These are phyloP conservation scores for Suillus weaverae DNA, from an alignment of 768 basidiomycete genomes.

Conservation along the genomic window DNA sequence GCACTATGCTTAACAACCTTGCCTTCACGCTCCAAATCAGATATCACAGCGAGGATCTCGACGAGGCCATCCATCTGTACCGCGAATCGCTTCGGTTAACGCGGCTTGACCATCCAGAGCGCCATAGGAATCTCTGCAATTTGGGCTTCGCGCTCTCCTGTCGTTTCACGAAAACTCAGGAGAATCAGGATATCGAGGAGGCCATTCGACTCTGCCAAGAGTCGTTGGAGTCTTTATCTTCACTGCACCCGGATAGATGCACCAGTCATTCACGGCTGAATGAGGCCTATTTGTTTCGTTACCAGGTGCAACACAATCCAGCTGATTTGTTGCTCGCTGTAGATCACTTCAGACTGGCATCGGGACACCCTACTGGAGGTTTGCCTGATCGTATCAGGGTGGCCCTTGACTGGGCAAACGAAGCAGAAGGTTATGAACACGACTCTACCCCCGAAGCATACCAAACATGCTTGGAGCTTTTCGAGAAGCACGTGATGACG, in stretches of 20 bases:
- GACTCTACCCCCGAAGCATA: neutral
- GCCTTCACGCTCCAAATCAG: neutral
- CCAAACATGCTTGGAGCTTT: neutral
- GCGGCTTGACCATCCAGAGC: neutral
- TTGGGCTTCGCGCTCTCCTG: neutral
- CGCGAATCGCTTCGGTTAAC: neutral
- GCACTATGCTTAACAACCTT: neutral
- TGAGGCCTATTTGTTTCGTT: neutral
- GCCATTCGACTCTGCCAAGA: neutral
- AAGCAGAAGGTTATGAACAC: too few relatives aligned
- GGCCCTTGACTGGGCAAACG: neutral
- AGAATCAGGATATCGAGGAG: neutral
- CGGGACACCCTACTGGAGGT: neutral
- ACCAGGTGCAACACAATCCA: neutral
- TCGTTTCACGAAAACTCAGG: neutral
- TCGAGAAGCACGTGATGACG: neutral
- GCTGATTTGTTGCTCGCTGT: neutral
- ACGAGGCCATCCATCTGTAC: neutral
- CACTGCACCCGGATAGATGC: neutral
- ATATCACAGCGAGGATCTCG: neutral
- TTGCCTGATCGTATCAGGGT: neutral
- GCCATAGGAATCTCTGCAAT: neutral
- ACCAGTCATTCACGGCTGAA: accelerated
- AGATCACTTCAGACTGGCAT: neutral
- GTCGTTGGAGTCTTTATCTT: neutral